Conservation (phyloP, 176 grass and related monocot species). For the Phragmites australis region DNA sequence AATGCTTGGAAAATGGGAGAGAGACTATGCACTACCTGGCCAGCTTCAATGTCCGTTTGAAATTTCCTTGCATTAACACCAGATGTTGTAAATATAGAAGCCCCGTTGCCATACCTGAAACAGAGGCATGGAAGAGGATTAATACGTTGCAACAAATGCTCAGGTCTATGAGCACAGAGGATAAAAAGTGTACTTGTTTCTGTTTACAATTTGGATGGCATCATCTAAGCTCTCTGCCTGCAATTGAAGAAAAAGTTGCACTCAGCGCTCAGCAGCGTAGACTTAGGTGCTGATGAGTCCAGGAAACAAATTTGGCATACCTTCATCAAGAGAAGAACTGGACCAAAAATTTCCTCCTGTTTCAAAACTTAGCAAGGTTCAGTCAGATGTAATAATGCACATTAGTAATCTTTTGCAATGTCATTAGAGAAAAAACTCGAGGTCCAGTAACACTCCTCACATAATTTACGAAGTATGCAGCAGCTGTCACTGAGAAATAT, state of each 20-base stretch:
- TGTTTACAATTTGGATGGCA: slow-evolving; percentile 87
- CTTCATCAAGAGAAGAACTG: slow-evolving; percentile 97
- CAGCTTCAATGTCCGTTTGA: slow-evolving; percentile 90
- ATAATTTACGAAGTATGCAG: slow-evolving; percentile 9
- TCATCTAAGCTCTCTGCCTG: slow-evolving; percentile 89
- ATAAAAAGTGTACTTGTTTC: slow-evolving; percentile 67
- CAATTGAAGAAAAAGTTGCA: background rate
- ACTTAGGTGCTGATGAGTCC: background rate
- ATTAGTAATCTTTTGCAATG: background rate
- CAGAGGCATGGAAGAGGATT: slow-evolving; percentile 26
- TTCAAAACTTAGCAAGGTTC: slow-evolving; percentile 19
- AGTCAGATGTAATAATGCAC: background rate
- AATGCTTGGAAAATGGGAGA: background rate
- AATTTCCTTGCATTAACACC: slow-evolving; percentile 85
- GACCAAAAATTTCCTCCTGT: slow-evolving; percentile 92
- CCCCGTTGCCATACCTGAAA: slow-evolving; percentile 87
- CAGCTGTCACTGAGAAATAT: background rate
- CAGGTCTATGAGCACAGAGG: slow-evolving; percentile 17
- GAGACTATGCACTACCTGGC: slow-evolving; percentile 54
- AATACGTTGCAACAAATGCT: slow-evolving; percentile 7
- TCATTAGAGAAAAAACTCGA: background rate
- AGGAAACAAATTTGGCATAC: slow-evolving; percentile 35
- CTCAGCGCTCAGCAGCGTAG: background rate
- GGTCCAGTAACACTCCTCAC: background rate
- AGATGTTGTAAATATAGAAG: slow-evolving; percentile 95